Percentiles rank a stretch among this genome's conserved stretches.
Conservation (phyloP, 73 alveolate genomes). For the Paramecium primaurelia region DNA sequence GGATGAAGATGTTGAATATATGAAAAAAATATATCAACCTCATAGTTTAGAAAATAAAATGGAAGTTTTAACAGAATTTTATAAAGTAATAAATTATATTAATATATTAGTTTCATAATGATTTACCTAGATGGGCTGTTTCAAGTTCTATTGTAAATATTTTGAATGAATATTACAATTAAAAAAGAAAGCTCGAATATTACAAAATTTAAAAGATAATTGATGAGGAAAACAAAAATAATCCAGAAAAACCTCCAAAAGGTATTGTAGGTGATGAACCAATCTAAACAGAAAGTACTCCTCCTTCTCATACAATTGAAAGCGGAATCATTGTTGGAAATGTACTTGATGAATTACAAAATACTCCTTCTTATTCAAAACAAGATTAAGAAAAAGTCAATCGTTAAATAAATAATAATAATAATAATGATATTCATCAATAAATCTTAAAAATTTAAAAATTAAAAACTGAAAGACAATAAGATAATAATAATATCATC, state of each 20-base stretch:
- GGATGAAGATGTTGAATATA: conserved; percentile 57
- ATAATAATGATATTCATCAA: not conserved
- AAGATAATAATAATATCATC: not conserved
- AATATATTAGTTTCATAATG: conserved; percentile 43
- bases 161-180: conserved; percentile 50
- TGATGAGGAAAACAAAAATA: conserved; percentile 45
- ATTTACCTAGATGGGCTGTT: conserved; percentile 56
- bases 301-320: not conserved
- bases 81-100: not conserved
- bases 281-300: not conserved
- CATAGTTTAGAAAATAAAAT: conserved; percentile 13
- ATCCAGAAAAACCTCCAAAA: conserved; percentile 61
- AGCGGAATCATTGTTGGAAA: conserved; percentile 9
- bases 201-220: conserved; percentile 47
- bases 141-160: conserved; percentile 28
- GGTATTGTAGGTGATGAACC: conserved; percentile 55
- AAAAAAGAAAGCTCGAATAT: conserved; percentile 50
- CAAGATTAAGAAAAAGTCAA: not conserved
- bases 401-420: not conserved
- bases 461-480: conserved; percentile 18
- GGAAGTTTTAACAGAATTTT: conserved; percentile 51
- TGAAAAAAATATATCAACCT: conserved; percentile 37
- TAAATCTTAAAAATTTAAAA: not conserved
- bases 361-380: not conserved
- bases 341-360: conserved; percentile 17